Conservation (phyloP, 106 monocot species). For the Chionographis japonica region DNA sequence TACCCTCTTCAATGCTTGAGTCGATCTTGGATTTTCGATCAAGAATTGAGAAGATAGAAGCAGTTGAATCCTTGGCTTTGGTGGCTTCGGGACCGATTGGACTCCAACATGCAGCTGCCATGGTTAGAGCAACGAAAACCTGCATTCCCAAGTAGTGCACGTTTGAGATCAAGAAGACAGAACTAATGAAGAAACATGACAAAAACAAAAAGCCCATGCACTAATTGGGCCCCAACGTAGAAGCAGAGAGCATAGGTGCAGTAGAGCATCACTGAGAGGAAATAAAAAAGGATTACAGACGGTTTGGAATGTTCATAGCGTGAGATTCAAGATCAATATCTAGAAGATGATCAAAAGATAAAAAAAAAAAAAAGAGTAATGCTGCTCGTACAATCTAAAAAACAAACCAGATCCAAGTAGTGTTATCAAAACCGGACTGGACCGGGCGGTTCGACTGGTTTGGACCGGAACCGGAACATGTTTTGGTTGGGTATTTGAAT, state of each 20-base stretch:
- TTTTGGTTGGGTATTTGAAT: too few relatives aligned
- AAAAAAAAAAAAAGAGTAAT: too few relatives aligned
- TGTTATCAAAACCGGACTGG: too few relatives aligned
- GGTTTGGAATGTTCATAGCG: too few relatives aligned
- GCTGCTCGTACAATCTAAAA: too few relatives aligned
- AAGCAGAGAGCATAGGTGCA: slow-evolving; percentile 33
- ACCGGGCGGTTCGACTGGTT: too few relatives aligned
- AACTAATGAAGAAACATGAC: too few relatives aligned
- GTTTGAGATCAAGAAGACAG: neutral
- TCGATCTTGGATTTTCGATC: slow-evolving; percentile 57
- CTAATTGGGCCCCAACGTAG: slow-evolving; percentile 31
- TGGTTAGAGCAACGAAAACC: slow-evolving; percentile 48
- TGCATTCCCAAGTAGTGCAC: slow-evolving; percentile 4
- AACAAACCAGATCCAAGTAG: too few relatives aligned
- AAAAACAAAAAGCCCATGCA: neutral
- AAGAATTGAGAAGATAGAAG: slow-evolving; percentile 48
- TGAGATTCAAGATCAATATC: too few relatives aligned
- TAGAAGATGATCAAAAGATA: slow-evolving; percentile 29
- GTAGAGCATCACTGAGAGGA: too few relatives aligned
- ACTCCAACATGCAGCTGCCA: slow-evolving; percentile 41
- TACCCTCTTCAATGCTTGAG: slow-evolving; percentile 28
- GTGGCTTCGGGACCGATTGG: slow-evolving; percentile 38
- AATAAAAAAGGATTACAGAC: too few relatives aligned
- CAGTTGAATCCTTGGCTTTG: slow-evolving; percentile 44
- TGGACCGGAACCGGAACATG: too few relatives aligned